phyloP scores from a whole-genome alignment of 148 eudicot genomes.

The Chenopodium suecicum region DNA sequence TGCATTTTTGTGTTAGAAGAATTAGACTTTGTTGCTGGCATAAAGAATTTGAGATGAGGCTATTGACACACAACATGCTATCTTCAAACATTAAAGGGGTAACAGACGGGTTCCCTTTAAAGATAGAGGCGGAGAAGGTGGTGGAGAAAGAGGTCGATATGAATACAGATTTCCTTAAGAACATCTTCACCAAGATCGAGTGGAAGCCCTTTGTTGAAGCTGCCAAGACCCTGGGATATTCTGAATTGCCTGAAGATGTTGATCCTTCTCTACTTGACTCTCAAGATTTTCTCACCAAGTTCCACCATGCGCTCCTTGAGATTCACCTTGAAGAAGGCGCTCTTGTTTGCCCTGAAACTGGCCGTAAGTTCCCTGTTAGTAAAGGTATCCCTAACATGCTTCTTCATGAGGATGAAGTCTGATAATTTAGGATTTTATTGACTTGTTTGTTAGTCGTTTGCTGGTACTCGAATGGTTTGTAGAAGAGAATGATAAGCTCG shows the following conservation, averaged over 20 bases:
- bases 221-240: constrained; percentile 61
- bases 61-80: constrained; percentile 92
- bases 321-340: constrained; percentile 87
- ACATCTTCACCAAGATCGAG: constrained; percentile 77
- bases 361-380: constrained; percentile 31
- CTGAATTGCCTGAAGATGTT: constrained; percentile 58
- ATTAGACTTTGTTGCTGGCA: background rate
- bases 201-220: constrained; percentile 80
- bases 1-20: background rate
- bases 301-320: constrained; percentile 87
- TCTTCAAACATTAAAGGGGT: constrained; percentile 93
- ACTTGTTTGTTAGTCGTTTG: background rate
- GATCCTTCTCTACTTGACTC: constrained; percentile 39
- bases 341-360: constrained; percentile 83
- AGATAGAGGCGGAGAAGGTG: constrained; percentile 58
- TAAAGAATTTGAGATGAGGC: constrained; percentile 53
- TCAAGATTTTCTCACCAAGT: constrained; percentile 30
- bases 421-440: background rate
- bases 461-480: background rate
- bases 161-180: constrained; percentile 68
- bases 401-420: constrained; percentile 32
- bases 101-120: constrained; percentile 67
- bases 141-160: constrained; percentile 64
- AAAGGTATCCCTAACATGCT: constrained; percentile 36
- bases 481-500: background rate